Conservation (phyloP, 2,329 filamentous ascomycete genomes). For the Huntiella omanensis region DNA sequence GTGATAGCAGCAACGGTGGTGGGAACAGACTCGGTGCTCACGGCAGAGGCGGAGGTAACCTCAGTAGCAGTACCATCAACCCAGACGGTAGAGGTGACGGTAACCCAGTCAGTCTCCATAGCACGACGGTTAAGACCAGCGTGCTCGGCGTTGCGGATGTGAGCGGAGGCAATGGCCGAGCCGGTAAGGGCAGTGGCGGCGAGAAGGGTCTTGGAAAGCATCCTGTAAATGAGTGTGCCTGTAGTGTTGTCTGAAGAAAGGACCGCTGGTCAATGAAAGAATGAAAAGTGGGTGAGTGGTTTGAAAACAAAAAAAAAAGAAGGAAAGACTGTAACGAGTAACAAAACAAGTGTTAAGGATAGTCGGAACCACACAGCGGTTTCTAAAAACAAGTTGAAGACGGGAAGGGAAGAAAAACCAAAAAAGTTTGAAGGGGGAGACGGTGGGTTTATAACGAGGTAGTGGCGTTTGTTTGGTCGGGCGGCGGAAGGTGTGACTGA, state of each 20-base stretch:
- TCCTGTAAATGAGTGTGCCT: not conserved
- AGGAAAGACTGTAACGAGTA: constrained; percentile 4
- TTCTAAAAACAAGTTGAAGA: not conserved
- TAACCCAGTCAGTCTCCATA: constrained; percentile 22
- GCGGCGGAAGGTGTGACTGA: not conserved
- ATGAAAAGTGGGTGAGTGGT: not conserved
- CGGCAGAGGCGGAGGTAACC: constrained; percentile 3
- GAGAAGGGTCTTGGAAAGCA: constrained; percentile 14
- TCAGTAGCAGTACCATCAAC: constrained; percentile 17
- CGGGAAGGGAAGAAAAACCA: not conserved
- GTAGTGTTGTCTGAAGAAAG: not conserved
- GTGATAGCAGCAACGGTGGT: not conserved
- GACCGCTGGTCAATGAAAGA: constrained; percentile 3
- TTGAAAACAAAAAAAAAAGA: constrained; percentile 2
- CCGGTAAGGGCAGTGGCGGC: constrained; percentile 25
- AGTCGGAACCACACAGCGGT: constrained; percentile 10
- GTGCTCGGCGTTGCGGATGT: constrained; percentile 15
- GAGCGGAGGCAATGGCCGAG: constrained; percentile 25
- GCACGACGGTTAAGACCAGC: constrained; percentile 16
- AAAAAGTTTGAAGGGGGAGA: not conserved
- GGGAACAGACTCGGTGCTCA: not conserved
- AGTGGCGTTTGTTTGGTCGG: not conserved
- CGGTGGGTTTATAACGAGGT: not conserved
- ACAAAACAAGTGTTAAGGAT: too few species aligned
- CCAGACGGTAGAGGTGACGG: constrained; percentile 22